These are phyloP conservation scores for Mucor plumbeus DNA, from an alignment of 371 early-diverging fungal genomes.

Conservation along the genomic window DNA sequence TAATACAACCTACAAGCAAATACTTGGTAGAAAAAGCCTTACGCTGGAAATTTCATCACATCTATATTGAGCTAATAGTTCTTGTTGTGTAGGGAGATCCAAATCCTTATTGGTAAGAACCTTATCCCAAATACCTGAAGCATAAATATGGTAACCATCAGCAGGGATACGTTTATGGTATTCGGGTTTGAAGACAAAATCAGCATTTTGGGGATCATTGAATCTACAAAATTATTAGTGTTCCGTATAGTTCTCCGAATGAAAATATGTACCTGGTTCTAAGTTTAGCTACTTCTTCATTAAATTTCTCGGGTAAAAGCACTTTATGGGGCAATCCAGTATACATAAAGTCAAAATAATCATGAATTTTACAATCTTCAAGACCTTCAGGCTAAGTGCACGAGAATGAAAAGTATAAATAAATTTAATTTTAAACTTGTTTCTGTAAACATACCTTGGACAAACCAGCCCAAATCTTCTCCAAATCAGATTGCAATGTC, in stretches of 20 bases:
- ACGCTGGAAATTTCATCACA: constrained; percentile 95
- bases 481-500: constrained; percentile 82
- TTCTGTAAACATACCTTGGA: constrained; percentile 62
- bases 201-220: constrained; percentile 64
- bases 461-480: constrained; percentile 89
- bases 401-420: neutral
- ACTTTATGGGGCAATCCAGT: constrained; percentile 92
- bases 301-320: constrained; percentile 84
- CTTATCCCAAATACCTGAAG: constrained; percentile 92
- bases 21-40: neutral
- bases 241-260: neutral
- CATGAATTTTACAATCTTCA: constrained; percentile 77
- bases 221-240: constrained; percentile 56
- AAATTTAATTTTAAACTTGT: too few relatives aligned
- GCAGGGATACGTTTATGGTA: constrained; percentile 95
- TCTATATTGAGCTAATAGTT: constrained; percentile 95
- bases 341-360: constrained; percentile 94
- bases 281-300: constrained; percentile 70
- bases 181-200: constrained; percentile 84
- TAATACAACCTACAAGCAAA: too few relatives aligned
- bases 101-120: constrained; percentile 93
- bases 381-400: constrained; percentile 75
- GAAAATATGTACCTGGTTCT: constrained; percentile 62
- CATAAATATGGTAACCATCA: constrained; percentile 92
- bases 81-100: constrained; percentile 97